These are phyloP conservation scores for Didymosphaeria variabile DNA, from an alignment of 2,329 filamentous ascomycete species.

Conservation along the genomic window DNA sequence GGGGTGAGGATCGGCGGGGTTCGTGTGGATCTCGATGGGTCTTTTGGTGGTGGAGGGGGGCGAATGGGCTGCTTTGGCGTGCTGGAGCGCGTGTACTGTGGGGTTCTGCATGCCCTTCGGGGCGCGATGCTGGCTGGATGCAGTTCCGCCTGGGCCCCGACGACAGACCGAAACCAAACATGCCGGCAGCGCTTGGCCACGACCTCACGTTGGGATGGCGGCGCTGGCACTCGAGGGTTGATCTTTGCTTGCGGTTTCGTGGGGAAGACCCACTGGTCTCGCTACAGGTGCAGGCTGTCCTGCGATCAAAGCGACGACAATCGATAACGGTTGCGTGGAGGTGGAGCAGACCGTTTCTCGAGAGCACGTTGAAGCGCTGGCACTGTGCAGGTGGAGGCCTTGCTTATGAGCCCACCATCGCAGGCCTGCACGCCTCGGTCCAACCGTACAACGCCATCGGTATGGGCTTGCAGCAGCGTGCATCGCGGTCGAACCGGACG, in stretches of 20 bases:
- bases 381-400: neutral
- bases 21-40: conserved; percentile 9
- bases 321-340: conserved; percentile 9
- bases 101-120: conserved; percentile 17
- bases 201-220: neutral
- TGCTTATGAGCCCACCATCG: conserved; percentile 14
- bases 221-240: neutral
- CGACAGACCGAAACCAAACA: conserved; percentile 5
- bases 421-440: conserved; percentile 12
- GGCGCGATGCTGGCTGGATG: conserved; percentile 19
- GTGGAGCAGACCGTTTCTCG: neutral
- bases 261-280: conserved; percentile 9
- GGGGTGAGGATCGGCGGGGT: conserved; percentile 1
- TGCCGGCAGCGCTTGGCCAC: conserved; percentile 9
- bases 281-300: neutral
- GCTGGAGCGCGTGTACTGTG: conserved; percentile 11
- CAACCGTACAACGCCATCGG: conserved; percentile 31
- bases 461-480: conserved; percentile 42
- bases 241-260: neutral
- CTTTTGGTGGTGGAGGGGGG: conserved; percentile 11
- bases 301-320: conserved; percentile 1
- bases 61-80: conserved; percentile 15
- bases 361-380: neutral
- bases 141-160: conserved; percentile 29
- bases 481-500: conserved; percentile 33